Conservation (phyloP, 1,139 yeast genomes). For the Blastobotrys petasosporus region DNA sequence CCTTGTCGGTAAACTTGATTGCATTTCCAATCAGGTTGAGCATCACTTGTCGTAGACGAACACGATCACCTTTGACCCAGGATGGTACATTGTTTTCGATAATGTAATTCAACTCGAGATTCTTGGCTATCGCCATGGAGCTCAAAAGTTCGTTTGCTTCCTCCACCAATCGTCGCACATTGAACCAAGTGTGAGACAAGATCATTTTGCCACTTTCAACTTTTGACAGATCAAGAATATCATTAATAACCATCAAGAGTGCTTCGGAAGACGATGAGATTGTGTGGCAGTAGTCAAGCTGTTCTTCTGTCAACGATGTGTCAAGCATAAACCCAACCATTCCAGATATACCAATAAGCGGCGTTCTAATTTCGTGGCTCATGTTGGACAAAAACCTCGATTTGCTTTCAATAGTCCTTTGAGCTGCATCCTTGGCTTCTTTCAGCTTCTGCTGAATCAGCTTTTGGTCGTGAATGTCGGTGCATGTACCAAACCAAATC, state of each 20-base stretch:
- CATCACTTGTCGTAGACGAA: constrained; percentile 78
- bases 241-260: constrained; percentile 70
- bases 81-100: constrained; percentile 75
- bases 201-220: constrained; percentile 85
- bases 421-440: constrained; percentile 84
- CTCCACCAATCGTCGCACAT: constrained; percentile 68
- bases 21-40: constrained; percentile 87
- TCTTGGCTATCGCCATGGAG: constrained; percentile 72
- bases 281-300: constrained; percentile 74
- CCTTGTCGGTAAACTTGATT: constrained; percentile 72
- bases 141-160: constrained; percentile 76
- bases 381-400: constrained; percentile 88
- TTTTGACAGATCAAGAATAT: constrained; percentile 73
- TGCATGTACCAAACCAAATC: constrained; percentile 34
- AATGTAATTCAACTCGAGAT: constrained; percentile 66
- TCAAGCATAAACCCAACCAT: constrained; percentile 91
- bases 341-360: constrained; percentile 86
- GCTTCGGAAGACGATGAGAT: constrained; percentile 76
- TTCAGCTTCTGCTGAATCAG: constrained; percentile 57
- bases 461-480: constrained; percentile 33
- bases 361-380: constrained; percentile 88
- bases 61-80: constrained; percentile 81
- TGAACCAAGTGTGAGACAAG: constrained; percentile 68
- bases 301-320: constrained; percentile 72
- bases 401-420: constrained; percentile 85